Base-by-base conservation (phyloP, 257 asterid species). In the Ilex asprella region DNA sequence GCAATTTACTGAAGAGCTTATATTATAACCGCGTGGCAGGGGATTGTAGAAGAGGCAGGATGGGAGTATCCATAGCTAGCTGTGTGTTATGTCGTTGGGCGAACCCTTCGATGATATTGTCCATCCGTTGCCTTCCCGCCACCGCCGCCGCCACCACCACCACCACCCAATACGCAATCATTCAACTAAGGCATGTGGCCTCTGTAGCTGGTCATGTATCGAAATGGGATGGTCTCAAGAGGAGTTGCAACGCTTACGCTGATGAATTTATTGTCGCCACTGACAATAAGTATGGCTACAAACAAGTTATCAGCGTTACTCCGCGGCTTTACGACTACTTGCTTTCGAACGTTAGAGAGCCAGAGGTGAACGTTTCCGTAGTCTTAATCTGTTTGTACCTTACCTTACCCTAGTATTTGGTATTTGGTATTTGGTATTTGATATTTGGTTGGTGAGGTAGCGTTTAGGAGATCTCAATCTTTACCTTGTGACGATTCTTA, bases 291-390 rank as follows among this genome's bases (percentile, higher is more conserved):
- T 86, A 84, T 53, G 91, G 97, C 39, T 76, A 66, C 35, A 92
- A 92, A 84, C 88, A 89, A 72, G 85, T 89, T 47, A 85, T 89
- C 61, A 80, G 96, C 61, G 77, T 92, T 21, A 86, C 81, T 74
- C 88, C 89, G 1, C 59, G 78, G 64, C 81, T 92, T 10, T 89
- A 89, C 64, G 84, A 85, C 63, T 92, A 92, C 78, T 59, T 89
- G 60, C 67, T 92, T 82, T 73, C 77, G 44, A 92, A 92, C 75
- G 89, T 86, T 31, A 85, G 96, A 76, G 99, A 92, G 73, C 93
- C 97, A 44, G 55, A 85, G 89, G 96, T 87, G 16, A 47, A n/a
- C 6, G 15, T 53, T 55, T 61, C 58, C 30, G 6, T 35, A 15
- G 30, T 56, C 16, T 56, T 50, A 14, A 2, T 35, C 52, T 46